A percentile compares a stretch with the other conserved stretches of the same genome.
Conservation (phyloP, 148 eudicot species). For the Heliamphora exappendiculata region DNA sequence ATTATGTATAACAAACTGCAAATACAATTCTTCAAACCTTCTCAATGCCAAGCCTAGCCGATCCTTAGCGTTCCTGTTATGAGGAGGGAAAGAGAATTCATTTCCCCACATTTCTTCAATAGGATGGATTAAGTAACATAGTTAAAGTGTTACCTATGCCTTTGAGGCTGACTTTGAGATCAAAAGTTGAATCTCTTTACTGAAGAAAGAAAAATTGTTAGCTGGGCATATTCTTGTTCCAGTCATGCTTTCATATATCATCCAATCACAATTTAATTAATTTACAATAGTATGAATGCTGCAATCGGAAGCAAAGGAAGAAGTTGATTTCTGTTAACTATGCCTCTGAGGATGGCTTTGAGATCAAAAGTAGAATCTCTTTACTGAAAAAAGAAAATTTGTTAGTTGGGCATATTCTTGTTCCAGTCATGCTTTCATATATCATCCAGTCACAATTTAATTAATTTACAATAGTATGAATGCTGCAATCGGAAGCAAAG, state of each 20-base stretch:
- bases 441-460: not conserved
- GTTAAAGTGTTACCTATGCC: not conserved
- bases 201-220: not conserved
- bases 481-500: not conserved
- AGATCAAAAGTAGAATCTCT: not conserved
- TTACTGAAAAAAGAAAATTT: not conserved
- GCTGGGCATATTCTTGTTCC: not conserved
- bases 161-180: not conserved
- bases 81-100: conserved; percentile 1
- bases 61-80: not conserved
- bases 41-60: not conserved
- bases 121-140: not conserved
- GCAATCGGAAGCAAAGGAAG: not conserved
- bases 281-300: not conserved
- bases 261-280: not conserved
- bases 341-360: not conserved
- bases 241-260: not conserved
- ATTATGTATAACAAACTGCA: not conserved
- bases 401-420: not conserved
- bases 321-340: not conserved
- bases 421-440: not conserved
- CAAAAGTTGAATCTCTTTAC: not conserved
- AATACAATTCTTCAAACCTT: conserved; percentile 7
- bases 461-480: not conserved
- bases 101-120: not conserved